Evolutionary conservation across 768 basidiomycete species (phyloP), one percentile per base, ranked within the genome.

Genomic region (Artomyces pyxidatus): DNA sequence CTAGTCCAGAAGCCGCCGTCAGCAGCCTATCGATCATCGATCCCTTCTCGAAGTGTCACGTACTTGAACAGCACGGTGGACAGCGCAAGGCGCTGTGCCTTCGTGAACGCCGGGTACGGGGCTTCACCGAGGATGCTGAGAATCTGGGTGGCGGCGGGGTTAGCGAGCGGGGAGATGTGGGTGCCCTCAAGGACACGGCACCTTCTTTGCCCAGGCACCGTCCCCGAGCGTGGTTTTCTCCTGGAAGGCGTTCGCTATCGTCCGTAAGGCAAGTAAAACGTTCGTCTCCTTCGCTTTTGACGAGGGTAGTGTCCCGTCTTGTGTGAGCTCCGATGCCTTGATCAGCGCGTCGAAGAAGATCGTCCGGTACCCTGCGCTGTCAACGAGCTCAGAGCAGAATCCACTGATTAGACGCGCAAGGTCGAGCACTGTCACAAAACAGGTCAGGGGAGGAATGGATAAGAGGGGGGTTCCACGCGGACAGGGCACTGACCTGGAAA

Each of bases 51-150:
- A 26, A 42, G 16, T n/a, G n/a, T 4, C 17, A 73, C 86, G 58
- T 57, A 98, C 95, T 98, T 98, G 68, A 97, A 83, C 27, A 88
- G 65, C 29, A 93, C 68, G 0, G 93, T 94, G 4, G 87, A 82
- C 41, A 93, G 60, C 0, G 90, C 86, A 3, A 90, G 72, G 26
- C 88, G 78, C 42, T 85, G 85, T 3, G 72, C 68, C 65, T 88
- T 93, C 32, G 75, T 77, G 58, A 89, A 66, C 3, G 69, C 65
- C 17, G 68, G 62, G 49, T 81, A 83, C 1, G 78, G 71, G 6
- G 68, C 74, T 37, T 76, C 69, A 23, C 63, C 59, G 45, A 91
- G 57, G 25, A 69, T 66, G 42, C 72, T 72, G 21, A 89, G 67
- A 30, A 88, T 71, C 82, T 89, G 58, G 44, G 51, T 37, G 51